phyloP scores from a whole-genome alignment of 805 yeast genomes.

The Geotrichum ghanense region DNA sequence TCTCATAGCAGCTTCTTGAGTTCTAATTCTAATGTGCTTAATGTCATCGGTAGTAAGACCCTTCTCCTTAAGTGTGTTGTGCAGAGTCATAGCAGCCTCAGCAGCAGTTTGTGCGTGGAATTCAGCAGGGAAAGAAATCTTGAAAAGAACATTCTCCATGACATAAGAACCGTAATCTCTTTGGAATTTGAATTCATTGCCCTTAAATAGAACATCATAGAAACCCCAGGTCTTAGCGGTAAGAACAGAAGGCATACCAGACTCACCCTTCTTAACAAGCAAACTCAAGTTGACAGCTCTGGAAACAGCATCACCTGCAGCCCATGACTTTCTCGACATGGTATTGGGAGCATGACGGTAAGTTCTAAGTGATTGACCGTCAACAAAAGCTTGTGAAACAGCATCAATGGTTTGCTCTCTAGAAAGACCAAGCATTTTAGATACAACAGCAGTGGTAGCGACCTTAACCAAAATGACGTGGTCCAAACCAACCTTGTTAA shows the following conservation, averaged over 20 bases:
- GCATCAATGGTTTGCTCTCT: slow-evolving; percentile 44
- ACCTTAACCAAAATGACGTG: slow-evolving; percentile 49
- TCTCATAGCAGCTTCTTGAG: slow-evolving; percentile 51
- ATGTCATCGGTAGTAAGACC: slow-evolving; percentile 41
- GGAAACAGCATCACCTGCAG: slow-evolving; percentile 53
- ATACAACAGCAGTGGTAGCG: slow-evolving; percentile 50
- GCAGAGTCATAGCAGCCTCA: slow-evolving; percentile 41
- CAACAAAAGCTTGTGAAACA: slow-evolving; percentile 48
- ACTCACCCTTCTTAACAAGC: slow-evolving; percentile 40
- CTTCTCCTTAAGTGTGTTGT: slow-evolving; percentile 25
- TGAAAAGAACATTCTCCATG: slow-evolving; percentile 51
- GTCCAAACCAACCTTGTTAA: slow-evolving; percentile 47
- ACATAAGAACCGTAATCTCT: slow-evolving; percentile 45
- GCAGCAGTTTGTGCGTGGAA: slow-evolving; percentile 58
- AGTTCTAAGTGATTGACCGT: slow-evolving; percentile 48
- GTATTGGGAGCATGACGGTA: slow-evolving; percentile 58
- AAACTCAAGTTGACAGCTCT: slow-evolving; percentile 48
- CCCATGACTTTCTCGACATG: slow-evolving; percentile 55
- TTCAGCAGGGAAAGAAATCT: slow-evolving; percentile 55
- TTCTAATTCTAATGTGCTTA: slow-evolving; percentile 37
- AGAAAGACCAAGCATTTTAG: slow-evolving; percentile 39
- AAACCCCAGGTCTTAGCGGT: slow-evolving; percentile 54
- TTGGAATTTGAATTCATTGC: slow-evolving; percentile 42
- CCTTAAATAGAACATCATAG: slow-evolving; percentile 48
- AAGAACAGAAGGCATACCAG: slow-evolving; percentile 47